Percentiles rank a stretch among this genome's conserved stretches.
phyloP scores from a whole-genome alignment of 495 filamentous ascomycete genomes.

The Penicillium parvum region DNA sequence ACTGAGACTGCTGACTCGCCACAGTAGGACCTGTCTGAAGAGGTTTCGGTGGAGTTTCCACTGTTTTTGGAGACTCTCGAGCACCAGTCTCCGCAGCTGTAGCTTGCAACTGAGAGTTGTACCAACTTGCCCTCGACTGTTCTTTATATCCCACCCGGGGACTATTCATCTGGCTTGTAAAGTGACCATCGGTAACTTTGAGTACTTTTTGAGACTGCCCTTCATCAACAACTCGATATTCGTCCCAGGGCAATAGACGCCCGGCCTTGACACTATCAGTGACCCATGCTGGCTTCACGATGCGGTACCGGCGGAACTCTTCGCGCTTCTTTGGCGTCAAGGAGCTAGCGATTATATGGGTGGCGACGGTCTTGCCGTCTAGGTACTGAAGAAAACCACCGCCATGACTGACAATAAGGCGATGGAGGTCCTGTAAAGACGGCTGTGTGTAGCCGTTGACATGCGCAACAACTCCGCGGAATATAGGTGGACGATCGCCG shows the following conservation, averaged over 20 bases:
- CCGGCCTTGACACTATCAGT: constrained; percentile 82
- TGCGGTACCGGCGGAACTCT: constrained; percentile 79
- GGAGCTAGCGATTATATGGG: constrained; percentile 88
- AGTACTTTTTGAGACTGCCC: constrained; percentile 70
- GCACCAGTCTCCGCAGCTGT: constrained; percentile 5
- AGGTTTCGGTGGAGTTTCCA: constrained; percentile 7
- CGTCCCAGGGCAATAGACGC: constrained; percentile 76
- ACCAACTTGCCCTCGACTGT: constrained; percentile 74
- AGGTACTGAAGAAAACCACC: constrained; percentile 92
- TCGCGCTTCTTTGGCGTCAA: constrained; percentile 87
- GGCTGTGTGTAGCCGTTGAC: constrained; percentile 94
- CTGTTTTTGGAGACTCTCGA: neutral
- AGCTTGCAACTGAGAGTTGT: constrained; percentile 62
- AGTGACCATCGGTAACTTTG: constrained; percentile 65
- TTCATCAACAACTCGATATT: constrained; percentile 78
- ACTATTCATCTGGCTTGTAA: constrained; percentile 62
- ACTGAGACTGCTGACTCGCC: constrained; percentile 22
- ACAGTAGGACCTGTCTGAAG: neutral
- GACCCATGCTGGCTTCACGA: constrained; percentile 96
- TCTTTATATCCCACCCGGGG: constrained; percentile 60
- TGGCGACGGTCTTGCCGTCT: constrained; percentile 88
- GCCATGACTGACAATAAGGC: constrained; percentile 81
- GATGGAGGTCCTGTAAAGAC: constrained; percentile 79
- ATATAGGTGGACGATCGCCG: constrained; percentile 71
- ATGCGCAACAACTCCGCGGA: constrained; percentile 82